Evolutionary conservation across 805 yeast genomes (phyloP).

Genomic region (Hanseniaspora occidentalis): DNA sequence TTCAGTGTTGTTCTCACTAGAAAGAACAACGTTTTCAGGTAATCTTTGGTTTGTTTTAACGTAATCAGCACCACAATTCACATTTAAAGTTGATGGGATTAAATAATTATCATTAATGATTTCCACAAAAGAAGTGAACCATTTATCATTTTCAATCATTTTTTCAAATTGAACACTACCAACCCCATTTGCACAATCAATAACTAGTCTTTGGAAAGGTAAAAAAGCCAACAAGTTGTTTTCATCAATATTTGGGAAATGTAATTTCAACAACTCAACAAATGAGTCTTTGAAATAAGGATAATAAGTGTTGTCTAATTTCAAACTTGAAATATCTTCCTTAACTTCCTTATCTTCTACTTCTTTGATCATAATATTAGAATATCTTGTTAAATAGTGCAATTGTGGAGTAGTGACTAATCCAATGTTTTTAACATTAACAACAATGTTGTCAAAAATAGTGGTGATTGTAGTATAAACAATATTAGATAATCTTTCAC

Average conservation of each 20-base stretch:
- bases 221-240: conserved; percentile 9
- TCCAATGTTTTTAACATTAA: conserved; percentile 43
- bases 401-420: conserved; percentile 87
- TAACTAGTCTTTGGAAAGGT: conserved; percentile 30
- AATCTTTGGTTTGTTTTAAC: conserved; percentile 80
- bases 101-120: conserved; percentile 44
- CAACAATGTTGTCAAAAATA: conserved; percentile 45
- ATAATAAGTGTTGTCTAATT: conserved; percentile 1
- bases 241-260: not conserved
- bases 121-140: conserved; percentile 28
- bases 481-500: conserved; percentile 31
- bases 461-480: conserved; percentile 43
- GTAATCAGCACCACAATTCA: conserved; percentile 86
- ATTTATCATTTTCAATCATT: conserved; percentile 27
- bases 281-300: conserved; percentile 24
- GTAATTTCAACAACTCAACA: conserved; percentile 12
- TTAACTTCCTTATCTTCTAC: conserved; percentile 45
- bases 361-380: conserved; percentile 39
- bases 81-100: conserved; percentile 51
- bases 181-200: conserved; percentile 95
- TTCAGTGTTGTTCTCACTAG: not conserved
- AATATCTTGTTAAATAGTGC: conserved; percentile 69
- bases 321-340: conserved; percentile 57
- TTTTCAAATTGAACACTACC: conserved; percentile 66
- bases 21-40: conserved; percentile 47